Evolutionary conservation across 2,329 filamentous ascomycete genomes (phyloP), one percentile per base, ranked within the genome.

Genomic region (Ilyonectria destructans): DNA sequence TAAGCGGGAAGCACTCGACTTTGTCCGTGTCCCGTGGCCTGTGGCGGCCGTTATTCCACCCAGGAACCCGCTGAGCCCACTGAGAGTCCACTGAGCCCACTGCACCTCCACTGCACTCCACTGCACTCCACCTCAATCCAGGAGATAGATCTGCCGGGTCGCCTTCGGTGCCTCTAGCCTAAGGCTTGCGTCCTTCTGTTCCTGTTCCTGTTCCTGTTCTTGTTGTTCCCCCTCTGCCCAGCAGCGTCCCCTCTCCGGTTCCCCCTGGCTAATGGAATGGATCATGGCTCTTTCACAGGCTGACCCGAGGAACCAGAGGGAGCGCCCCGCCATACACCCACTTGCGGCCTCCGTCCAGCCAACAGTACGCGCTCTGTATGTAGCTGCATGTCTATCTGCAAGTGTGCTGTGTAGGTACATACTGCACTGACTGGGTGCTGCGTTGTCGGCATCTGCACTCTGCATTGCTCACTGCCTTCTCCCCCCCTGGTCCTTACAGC

Each of bases 21-120:
- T n/a, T 43, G 54, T 43, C 35, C 19, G 33, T 17, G 35, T 9
- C 35, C 54, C 33, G 54, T 23, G 33, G 54, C 46, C 52, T 51
- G 60, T 63, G 43, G 45, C 60, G 51, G 60, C 52, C 60, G 60
- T 63, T 63, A 48, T 57, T 62, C 60, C 43, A 57, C 37, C 43
- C 23, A 48, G 15, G 15, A 29, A 31, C n/a, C 37, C 54, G 21
- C 21, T 31, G 37, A 17, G 37, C 26, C 26, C 26, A 26, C 26
- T 26, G 26, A 26, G 26, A 26, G 26, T 26, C 26, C 26, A 26
- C 23, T 23, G n/a, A 33, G 49, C 13, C 23, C 15, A 7, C 23
- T 23, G 31, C 8, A 33, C 49, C 49, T 26, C 26, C 26, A 26
- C 23, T 23, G n/a, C 6, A 26, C 26, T 26, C 26, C 5, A 26